Conservation (phyloP, 2,329 filamentous ascomycete genomes). For the Talaromyces sp. region DNA sequence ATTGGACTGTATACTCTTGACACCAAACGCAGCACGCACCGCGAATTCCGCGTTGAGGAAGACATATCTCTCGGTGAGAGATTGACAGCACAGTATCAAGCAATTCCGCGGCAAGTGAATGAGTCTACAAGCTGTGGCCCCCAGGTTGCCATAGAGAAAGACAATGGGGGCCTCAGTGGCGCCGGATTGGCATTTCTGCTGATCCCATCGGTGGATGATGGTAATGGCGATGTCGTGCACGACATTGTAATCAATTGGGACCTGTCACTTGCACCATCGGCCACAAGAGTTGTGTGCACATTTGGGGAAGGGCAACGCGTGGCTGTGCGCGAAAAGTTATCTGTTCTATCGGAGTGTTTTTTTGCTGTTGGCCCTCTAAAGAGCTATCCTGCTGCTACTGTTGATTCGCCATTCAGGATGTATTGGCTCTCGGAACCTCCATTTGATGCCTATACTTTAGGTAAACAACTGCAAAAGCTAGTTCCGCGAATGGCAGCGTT, state of each 20-base stretch:
- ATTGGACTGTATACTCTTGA: neutral
- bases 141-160: neutral
- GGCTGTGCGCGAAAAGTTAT: neutral
- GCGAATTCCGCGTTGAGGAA: neutral
- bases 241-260: constrained; percentile 5
- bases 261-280: neutral
- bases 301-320: constrained; percentile 2
- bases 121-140: neutral
- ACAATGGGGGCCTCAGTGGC: neutral
- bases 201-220: neutral
- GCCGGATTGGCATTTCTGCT: neutral
- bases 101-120: neutral
- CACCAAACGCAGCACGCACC: neutral
- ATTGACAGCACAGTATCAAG: neutral
- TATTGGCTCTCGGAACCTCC: constrained; percentile 4
- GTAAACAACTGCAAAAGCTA: neutral
- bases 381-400: neutral
- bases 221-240: neutral
- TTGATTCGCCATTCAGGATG: neutral
- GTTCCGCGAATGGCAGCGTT: neutral
- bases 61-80: neutral
- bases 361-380: neutral
- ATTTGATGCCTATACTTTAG: neutral
- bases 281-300: neutral
- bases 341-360: neutral